A percentile compares a stretch with the other conserved stretches of the same genome.
Evolutionary conservation across 140 eudicot genomes (phyloP).

Genomic region (Stevia rebaudiana): DNA sequence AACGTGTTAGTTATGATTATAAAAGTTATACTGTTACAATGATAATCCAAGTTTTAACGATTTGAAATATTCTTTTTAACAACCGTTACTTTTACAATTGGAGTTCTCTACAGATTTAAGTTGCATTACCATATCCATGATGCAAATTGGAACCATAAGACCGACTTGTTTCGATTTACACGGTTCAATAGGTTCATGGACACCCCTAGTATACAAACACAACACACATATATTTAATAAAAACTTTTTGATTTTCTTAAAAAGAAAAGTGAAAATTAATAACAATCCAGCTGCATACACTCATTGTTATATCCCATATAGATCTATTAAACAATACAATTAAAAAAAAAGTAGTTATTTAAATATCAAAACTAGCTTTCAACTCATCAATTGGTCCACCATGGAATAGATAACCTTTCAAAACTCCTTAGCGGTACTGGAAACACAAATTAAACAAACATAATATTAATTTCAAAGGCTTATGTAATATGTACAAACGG

Average conservation of each 20-base stretch:
- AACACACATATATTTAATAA: background rate
- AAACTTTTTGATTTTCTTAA: background rate
- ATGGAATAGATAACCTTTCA: background rate
- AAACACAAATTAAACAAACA: conserved; percentile 3
- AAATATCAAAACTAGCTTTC: conserved; percentile 11
- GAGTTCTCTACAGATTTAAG: no score
- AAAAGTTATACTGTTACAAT: no score
- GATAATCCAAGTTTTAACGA: no score
- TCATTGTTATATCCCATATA: background rate
- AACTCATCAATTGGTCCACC: background rate
- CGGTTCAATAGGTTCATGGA: no score
- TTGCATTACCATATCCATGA: no score
- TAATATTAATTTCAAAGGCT: background rate
- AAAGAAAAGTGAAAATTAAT: background rate
- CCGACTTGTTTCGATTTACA: no score
- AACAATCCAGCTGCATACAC: background rate
- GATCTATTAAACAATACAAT: background rate
- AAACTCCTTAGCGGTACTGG: conserved; percentile 48
- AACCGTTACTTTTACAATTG: no score
- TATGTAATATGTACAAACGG: background rate
- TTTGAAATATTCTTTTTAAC: no score
- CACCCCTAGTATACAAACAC: no score
- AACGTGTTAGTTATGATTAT: no score
- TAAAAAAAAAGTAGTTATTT: background rate
- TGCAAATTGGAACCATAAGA: no score